Conservation (phyloP, 257 asterid genomes). For the Mitragyna speciosa region DNA sequence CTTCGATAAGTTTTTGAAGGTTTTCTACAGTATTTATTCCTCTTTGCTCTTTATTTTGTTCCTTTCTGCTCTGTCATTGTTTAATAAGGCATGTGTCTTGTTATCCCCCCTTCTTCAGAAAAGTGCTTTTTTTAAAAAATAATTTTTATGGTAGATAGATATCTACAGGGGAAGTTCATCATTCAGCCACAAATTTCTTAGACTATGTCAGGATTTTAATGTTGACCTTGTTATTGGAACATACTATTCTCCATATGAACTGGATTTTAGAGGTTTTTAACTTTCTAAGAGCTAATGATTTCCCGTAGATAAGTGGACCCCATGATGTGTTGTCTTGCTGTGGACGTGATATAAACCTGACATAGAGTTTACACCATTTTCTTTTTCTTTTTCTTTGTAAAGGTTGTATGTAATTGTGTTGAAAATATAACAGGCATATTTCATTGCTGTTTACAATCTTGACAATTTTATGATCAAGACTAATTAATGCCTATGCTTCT, state of each 20-base stretch:
- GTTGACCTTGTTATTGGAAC: slow-evolving; percentile 15
- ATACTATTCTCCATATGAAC: slow-evolving; percentile 25
- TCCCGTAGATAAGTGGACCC: slow-evolving; percentile 14
- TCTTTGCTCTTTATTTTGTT: neutral
- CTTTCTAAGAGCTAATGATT: slow-evolving; percentile 19
- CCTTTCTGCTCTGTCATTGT: neutral
- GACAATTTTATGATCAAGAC: neutral
- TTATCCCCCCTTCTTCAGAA: neutral
- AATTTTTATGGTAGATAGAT: neutral
- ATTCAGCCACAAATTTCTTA: slow-evolving; percentile 9
- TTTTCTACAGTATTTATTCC: neutral
- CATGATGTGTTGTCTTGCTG: slow-evolving; percentile 17
- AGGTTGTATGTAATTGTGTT: neutral
- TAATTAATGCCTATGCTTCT: neutral
- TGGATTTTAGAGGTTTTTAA: slow-evolving; percentile 15
- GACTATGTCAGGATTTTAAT: slow-evolving; percentile 5
- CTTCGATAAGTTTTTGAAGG: neutral
- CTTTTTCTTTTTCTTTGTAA: neutral
- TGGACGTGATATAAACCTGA: slow-evolving; percentile 18
- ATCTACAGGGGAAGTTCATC: neutral
- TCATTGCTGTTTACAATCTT: neutral
- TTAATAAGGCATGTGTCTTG: neutral
- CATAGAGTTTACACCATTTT: slow-evolving; percentile 4
- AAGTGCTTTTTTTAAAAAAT: neutral
- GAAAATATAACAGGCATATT: slow-evolving; percentile 5